These are phyloP conservation scores for Candida patagonica DNA, from an alignment of 805 yeast species.

Conservation along the genomic window DNA sequence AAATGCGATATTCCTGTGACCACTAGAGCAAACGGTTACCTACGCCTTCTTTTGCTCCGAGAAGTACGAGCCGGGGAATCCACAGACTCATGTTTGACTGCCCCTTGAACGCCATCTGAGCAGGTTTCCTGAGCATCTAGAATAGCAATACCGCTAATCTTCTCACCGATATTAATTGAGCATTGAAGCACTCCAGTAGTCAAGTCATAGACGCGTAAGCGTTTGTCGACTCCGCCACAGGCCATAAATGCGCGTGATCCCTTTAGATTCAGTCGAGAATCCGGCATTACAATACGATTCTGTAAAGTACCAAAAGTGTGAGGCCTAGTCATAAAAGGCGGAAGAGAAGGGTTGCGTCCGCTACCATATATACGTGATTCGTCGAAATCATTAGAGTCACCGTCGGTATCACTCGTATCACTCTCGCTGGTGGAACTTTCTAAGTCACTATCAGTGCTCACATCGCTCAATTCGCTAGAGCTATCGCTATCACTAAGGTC, in stretches of 20 bases:
- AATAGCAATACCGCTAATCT: too few relatives aligned
- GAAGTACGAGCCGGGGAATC: too few relatives aligned
- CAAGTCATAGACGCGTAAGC: constrained; percentile 10
- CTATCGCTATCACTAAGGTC: background rate
- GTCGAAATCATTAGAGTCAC: background rate
- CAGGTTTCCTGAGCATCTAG: too few relatives aligned
- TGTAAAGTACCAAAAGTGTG: background rate
- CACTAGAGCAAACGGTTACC: too few relatives aligned
- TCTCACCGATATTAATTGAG: too few relatives aligned
- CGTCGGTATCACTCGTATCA: background rate
- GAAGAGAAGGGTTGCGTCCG: background rate
- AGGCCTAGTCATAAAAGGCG: background rate
- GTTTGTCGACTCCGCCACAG: constrained; percentile 10
- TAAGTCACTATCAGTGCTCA: background rate
- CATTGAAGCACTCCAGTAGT: constrained; percentile 7
- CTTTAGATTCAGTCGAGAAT: too few relatives aligned
- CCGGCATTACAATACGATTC: background rate
- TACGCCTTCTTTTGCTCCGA: too few relatives aligned
- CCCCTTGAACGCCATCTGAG: too few relatives aligned
- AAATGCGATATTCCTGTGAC: too few relatives aligned
- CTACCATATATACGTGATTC: background rate
- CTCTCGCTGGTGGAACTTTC: background rate
- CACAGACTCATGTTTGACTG: too few relatives aligned
- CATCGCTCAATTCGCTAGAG: background rate
- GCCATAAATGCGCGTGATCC: constrained; percentile 6